These are phyloP conservation scores for Didymella glomerata DNA, from an alignment of 2,329 filamentous ascomycete species.

Conservation along the genomic window DNA sequence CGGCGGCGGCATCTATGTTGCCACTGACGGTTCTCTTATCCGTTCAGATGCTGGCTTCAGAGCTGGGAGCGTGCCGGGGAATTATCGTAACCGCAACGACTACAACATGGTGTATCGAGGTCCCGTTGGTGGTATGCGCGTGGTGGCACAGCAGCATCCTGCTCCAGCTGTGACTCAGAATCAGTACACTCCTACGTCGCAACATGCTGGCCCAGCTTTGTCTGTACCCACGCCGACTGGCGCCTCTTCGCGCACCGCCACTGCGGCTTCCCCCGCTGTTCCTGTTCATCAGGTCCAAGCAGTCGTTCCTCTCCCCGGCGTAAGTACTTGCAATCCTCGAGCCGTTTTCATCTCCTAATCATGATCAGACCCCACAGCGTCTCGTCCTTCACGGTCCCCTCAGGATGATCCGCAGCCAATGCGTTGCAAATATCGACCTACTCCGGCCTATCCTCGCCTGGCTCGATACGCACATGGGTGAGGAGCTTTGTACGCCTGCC, in stretches of 20 bases:
- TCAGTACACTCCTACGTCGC: too few species aligned
- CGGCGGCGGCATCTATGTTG: too few species aligned
- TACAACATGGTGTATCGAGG: too few species aligned
- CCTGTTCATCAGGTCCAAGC: neutral
- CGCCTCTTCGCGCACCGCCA: too few species aligned
- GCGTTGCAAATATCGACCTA: neutral
- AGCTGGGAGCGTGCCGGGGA: too few species aligned
- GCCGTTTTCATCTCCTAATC: neutral
- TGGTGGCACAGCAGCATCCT: too few species aligned
- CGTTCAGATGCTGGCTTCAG: too few species aligned
- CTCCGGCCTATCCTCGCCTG: slow-evolving; percentile 13
- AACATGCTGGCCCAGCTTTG: neutral
- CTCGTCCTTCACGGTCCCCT: slow-evolving; percentile 25
- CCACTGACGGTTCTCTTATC: too few species aligned
- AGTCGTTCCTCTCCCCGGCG: neutral
- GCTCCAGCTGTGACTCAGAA: too few species aligned
- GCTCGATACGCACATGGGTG: slow-evolving; percentile 23
- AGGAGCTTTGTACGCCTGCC: slow-evolving; percentile 4
- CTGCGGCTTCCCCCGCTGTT: too few species aligned
- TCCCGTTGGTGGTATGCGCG: too few species aligned
- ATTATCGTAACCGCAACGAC: too few species aligned
- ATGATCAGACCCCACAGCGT: slow-evolving; percentile 3
- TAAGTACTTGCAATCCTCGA: neutral
- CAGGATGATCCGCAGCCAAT: slow-evolving; percentile 15
- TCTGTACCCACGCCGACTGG: neutral